Conservation (phyloP, 306 rosid genomes). For the Lathyrus oleraceus region DNA sequence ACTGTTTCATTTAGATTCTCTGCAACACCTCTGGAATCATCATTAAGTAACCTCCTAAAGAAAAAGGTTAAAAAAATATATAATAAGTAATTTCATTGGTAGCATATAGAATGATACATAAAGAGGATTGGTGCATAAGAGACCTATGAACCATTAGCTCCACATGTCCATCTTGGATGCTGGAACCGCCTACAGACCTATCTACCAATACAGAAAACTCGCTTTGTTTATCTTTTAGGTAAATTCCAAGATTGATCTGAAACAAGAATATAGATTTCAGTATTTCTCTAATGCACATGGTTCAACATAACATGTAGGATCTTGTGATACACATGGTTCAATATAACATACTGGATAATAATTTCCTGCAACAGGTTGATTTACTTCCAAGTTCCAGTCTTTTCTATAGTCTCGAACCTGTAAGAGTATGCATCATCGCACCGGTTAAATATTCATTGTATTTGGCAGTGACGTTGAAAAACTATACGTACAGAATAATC, state of each 20-base stretch:
- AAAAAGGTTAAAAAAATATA: background rate
- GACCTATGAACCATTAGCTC: conserved; percentile 92
- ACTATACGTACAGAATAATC: background rate
- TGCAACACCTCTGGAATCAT: conserved; percentile 84
- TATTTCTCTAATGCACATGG: conserved; percentile 22
- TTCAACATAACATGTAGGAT: conserved; percentile 33
- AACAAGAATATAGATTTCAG: conserved; percentile 33
- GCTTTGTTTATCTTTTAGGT: conserved; percentile 52
- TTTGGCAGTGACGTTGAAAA: conserved; percentile 12
- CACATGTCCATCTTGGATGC: conserved; percentile 73
- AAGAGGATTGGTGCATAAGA: conserved; percentile 18
- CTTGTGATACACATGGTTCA: conserved; percentile 13
- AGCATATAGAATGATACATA: background rate
- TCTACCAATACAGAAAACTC: conserved; percentile 79
- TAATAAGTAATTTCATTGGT: conserved; percentile 5
- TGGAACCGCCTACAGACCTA: conserved; percentile 83
- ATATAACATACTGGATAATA: conserved; percentile 74
- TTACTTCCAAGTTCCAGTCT: conserved; percentile 82
- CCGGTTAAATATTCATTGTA: background rate
- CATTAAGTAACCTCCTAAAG: conserved; percentile 73
- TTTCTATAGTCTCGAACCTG: conserved; percentile 75
- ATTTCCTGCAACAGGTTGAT: conserved; percentile 91
- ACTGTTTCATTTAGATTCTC: conserved; percentile 90
- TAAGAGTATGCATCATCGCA: conserved; percentile 11
- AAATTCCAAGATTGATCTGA: conserved; percentile 81